These are phyloP conservation scores for Leishmania lainsoni DNA, from an alignment of 208 protist genomes.

Conservation along the genomic window DNA sequence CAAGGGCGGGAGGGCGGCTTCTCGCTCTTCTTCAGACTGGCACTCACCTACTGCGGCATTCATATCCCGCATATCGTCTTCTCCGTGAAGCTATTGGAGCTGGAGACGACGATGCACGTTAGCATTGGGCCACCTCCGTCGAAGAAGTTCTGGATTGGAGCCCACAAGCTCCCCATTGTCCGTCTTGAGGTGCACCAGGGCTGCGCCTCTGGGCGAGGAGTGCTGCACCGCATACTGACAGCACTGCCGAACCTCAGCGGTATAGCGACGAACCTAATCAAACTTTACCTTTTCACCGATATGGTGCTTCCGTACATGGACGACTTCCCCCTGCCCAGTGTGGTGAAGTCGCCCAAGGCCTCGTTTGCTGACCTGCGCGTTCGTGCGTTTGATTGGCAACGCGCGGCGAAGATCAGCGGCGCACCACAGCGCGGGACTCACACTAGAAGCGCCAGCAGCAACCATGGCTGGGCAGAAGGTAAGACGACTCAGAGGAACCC, in stretches of 20 bases:
- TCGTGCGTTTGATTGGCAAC: slow-evolving; percentile 61
- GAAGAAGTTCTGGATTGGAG: slow-evolving; percentile 85
- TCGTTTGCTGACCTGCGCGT: slow-evolving; percentile 34
- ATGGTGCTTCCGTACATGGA: slow-evolving; percentile 87
- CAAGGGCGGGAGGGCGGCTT: slow-evolving; percentile 68
- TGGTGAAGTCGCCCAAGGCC: slow-evolving; percentile 55
- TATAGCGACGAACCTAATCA: slow-evolving; percentile 69
- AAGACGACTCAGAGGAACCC: not conserved
- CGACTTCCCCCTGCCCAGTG: slow-evolving; percentile 82
- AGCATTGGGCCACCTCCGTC: slow-evolving; percentile 85
- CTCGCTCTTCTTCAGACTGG: slow-evolving; percentile 65
- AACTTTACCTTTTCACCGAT: slow-evolving; percentile 71
- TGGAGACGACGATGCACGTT: slow-evolving; percentile 65
- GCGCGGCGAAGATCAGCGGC: slow-evolving; percentile 51
- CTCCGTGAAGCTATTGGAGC: slow-evolving; percentile 62
- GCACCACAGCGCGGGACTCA: slow-evolving; percentile 5
- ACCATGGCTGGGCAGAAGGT: no score
- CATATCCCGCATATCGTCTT: slow-evolving; percentile 79
- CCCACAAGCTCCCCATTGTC: slow-evolving; percentile 64
- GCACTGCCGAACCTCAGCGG: slow-evolving; percentile 73
- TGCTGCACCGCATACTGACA: slow-evolving; percentile 79
- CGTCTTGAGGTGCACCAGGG: slow-evolving; percentile 65
- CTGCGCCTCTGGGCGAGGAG: slow-evolving; percentile 46
- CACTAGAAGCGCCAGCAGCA: not conserved
- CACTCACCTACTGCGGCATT: slow-evolving; percentile 73